Base-by-base conservation (phyloP, 768 basidiomycete species). In the Agaricus sinodeliciosus region DNA sequence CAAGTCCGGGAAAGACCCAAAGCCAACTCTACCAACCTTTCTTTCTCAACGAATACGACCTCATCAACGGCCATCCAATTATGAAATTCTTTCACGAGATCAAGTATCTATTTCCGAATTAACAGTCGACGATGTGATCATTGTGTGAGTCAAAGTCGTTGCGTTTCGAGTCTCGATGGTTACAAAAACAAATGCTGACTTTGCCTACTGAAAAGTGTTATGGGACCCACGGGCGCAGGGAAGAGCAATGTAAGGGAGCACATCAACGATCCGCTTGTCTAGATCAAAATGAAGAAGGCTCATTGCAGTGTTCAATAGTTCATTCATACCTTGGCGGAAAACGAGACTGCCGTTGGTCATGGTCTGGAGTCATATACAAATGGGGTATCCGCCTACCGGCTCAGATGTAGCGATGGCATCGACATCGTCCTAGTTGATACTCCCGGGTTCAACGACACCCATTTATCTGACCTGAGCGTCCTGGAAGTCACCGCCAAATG, bases 381-480 rank as follows among this genome's bases (percentile, higher is more conserved):
- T 6, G 15, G n/a, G 12, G 28, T 50, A 19, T n/a, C 28, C 4
- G 42, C 48, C 1, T 16, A 44, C 22, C 43, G 48, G 16, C 22
- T 55, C 5, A 15, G 15, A 13, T 37, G 16, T 27, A 39, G 22
- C 3, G 48, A 50, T 15, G 42, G 48, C 12, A 31, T 18, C 22
- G 26, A 31, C 4, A 9, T 50, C 9, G 26, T 37, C 8, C 39
- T 58, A 9, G 48, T 58, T 16, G 58, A 58, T 22, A 56, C 58
- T 2, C 58, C 58, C 16, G 58, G 50, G 12, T 58, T 55, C 27
- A 55, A 52, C 44, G 58, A 58, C 25, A 31, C 41, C 5, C 26
- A 48, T 16, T 49, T 47, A 47, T 56, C 55, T 31, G 58, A 58
- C 41, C 41, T 55, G 22, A 55, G 56, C 22, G 55, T 58, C 19